These are phyloP conservation scores for Podospora pseudoanserina DNA, from an alignment of 495 filamentous ascomycete species.

Conservation along the genomic window DNA sequence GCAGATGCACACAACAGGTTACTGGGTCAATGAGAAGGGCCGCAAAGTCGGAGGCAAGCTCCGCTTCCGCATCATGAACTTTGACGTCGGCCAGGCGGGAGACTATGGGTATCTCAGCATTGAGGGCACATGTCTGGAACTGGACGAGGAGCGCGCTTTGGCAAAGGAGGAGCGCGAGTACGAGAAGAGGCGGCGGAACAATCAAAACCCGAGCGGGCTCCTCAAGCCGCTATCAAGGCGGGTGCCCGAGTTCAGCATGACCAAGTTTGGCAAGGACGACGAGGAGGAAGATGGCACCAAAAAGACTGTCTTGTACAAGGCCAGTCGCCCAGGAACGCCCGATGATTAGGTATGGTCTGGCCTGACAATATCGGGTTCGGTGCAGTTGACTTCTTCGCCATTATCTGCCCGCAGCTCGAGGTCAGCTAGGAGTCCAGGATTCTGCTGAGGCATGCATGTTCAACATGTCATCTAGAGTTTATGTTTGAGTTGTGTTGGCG, in stretches of 20 bases:
- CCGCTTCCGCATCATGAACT: conserved; percentile 49
- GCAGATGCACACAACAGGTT: conserved; percentile 49
- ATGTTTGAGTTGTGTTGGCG: neutral
- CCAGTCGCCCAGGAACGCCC: conserved; percentile 34
- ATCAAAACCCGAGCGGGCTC: conserved; percentile 29
- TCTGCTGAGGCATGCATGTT: neutral
- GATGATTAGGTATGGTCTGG: conserved; percentile 39
- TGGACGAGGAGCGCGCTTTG: conserved; percentile 40
- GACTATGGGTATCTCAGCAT: conserved; percentile 48
- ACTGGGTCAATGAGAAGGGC: conserved; percentile 43
- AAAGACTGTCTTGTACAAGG: conserved; percentile 31
- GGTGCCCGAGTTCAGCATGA: conserved; percentile 48
- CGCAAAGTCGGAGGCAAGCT: conserved; percentile 40
- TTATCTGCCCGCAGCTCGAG: conserved; percentile 5
- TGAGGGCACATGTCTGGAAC: conserved; percentile 46
- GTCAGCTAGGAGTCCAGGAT: neutral
- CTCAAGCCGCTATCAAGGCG: conserved; percentile 37
- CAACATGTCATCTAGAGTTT: neutral
- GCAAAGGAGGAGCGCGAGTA: conserved; percentile 36
- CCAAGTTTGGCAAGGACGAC: conserved; percentile 43
- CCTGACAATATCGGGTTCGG: conserved; percentile 23
- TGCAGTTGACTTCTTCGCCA: conserved; percentile 16
- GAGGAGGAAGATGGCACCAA: conserved; percentile 34
- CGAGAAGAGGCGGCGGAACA: conserved; percentile 32
- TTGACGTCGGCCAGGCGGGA: conserved; percentile 47